These are phyloP conservation scores for Candida rishiriensis DNA, from an alignment of 805 yeast species.

Conservation along the genomic window DNA sequence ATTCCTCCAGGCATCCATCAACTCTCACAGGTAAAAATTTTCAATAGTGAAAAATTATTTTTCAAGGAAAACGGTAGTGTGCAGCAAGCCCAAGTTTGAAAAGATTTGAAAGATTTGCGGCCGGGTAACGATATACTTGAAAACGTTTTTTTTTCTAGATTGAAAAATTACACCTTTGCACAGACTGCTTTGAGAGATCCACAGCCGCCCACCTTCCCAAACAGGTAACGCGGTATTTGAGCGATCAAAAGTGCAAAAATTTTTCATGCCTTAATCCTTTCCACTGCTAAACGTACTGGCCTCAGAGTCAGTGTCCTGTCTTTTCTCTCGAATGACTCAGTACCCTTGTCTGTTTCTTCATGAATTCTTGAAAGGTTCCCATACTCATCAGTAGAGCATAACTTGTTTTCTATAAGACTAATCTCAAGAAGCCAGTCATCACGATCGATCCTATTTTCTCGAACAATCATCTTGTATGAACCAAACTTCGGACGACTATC, in stretches of 20 bases:
- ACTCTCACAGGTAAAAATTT: no score
- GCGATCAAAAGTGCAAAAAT: slow-evolving; percentile 5
- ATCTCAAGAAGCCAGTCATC: no score
- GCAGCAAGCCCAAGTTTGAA: no score
- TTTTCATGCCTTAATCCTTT: slow-evolving; percentile 10
- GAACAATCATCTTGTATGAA: slow-evolving; percentile 7
- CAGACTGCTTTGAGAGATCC: no score
- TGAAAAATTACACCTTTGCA: background rate
- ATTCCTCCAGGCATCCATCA: no score
- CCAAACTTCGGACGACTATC: slow-evolving; percentile 42
- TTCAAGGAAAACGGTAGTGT: no score
- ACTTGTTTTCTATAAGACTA: background rate
- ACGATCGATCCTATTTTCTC: no score
- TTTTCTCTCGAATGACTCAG: background rate
- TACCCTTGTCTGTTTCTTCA: background rate
- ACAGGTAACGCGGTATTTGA: slow-evolving; percentile 18
- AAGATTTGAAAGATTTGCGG: no score
- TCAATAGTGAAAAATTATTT: no score
- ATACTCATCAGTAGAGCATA: background rate
- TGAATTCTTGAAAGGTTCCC: background rate
- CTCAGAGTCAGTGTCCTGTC: background rate
- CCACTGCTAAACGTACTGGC: background rate
- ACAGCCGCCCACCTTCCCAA: slow-evolving; percentile 7
- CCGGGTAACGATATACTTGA: background rate
- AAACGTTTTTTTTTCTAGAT: background rate